Evolutionary conservation across 2,329 filamentous ascomycete genomes (phyloP), one percentile per base, ranked within the genome.

Genomic region (Fusarium sp.): DNA sequence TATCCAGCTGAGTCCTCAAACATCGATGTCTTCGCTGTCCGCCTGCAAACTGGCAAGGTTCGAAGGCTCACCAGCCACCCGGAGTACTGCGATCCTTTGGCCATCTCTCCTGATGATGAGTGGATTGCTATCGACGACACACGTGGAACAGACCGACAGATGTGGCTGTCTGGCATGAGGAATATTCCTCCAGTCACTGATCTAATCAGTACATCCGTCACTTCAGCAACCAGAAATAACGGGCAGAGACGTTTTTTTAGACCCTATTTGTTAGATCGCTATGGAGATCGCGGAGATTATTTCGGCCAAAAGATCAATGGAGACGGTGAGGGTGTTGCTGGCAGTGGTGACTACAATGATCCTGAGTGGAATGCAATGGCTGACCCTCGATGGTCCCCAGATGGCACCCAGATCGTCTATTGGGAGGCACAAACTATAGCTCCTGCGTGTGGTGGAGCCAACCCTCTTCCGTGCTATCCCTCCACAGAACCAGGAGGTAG

Each of bases 291-390:
- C 2, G 82, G 76, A 1, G 50, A 71, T 0, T 85, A 85, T 67
- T 83, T 78, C 56, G 83, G 83, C 6, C 82, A 83, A 64, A 75
- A 75, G 59, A 66, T 84, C 54, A 84, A 85, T 38, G 77, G 68
- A 0, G 79, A 60, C 3, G 78, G 77, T 0, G 68, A 77, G 18
- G 76, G 74, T 1, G 17, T 54, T 1, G 44, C 48, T 4, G 78
- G 66, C 22, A 68, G 65, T 20, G 81, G 81, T 1, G 77, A 71
- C 39, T 57, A 82, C 22, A 80, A 82, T 48, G 82, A 85, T 49
- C 80, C 83, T 0, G 76, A 82, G 18, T 85, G 84, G 84, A 85
- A 85, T 61, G 83, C 75, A 5, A 72, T 74, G 18, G 84, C 83
- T 8, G 84, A 85, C 62, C 84, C 82, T 2, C 72, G 70, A 7